Evolutionary conservation across 805 yeast genomes (phyloP).

Genomic region (Myxozyma vanderwaltii): DNA sequence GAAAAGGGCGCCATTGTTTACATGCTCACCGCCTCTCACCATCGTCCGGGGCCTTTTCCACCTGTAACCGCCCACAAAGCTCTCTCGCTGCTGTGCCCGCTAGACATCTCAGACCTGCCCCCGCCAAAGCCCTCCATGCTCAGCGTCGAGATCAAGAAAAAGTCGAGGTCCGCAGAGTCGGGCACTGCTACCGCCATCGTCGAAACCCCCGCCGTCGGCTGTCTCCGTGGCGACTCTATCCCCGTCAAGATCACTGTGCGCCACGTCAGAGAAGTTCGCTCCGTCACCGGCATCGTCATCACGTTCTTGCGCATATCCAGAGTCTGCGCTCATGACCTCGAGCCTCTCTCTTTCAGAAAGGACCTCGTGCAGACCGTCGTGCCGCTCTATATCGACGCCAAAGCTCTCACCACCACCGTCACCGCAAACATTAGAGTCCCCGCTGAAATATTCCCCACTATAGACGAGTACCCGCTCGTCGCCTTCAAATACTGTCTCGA

Average conservation of each 20-base stretch:
- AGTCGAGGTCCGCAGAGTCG: conserved; percentile 42
- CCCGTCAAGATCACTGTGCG: conserved; percentile 68
- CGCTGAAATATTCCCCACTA: conserved; percentile 82
- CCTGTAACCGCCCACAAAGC: conserved; percentile 53
- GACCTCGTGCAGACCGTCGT: conserved; percentile 76
- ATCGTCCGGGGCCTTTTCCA: conserved; percentile 35
- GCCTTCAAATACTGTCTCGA: conserved; percentile 85
- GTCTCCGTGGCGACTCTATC: conserved; percentile 73
- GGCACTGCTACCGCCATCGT: conserved; percentile 48
- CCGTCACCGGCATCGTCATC: conserved; percentile 70
- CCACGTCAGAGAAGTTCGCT: conserved; percentile 71
- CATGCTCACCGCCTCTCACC: conserved; percentile 52
- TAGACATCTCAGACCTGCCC: conserved; percentile 68
- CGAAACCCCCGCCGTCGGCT: conserved; percentile 64
- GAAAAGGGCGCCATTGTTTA: conserved; percentile 84
- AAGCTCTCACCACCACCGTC: conserved; percentile 56
- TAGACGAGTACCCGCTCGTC: conserved; percentile 67
- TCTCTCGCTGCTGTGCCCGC: conserved; percentile 67
- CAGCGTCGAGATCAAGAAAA: conserved; percentile 55
- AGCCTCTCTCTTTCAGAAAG: conserved; percentile 66
- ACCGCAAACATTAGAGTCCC: conserved; percentile 73
- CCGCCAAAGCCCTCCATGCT: conserved; percentile 68
- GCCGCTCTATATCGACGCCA: conserved; percentile 78
- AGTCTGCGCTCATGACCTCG: conserved; percentile 61
- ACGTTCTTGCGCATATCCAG: conserved; percentile 81